Evolutionary conservation across 148 eudicot genomes (phyloP).

Genomic region (Arctostaphylos glauca): DNA sequence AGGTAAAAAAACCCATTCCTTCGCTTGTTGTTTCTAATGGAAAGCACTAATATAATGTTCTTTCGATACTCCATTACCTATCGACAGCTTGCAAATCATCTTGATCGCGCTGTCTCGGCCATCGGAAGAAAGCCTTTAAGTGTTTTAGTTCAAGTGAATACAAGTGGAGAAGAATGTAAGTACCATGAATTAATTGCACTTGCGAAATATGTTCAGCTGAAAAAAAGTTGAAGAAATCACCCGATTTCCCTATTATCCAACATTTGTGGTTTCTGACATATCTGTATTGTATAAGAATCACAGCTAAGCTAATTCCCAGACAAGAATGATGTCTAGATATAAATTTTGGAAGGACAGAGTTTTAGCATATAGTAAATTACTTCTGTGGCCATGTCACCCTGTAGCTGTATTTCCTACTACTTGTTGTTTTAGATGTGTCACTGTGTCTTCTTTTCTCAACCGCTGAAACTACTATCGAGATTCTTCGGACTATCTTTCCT

Average conservation of each 20-base stretch:
- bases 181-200: constrained; percentile 11
- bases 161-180: constrained; percentile 95
- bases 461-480: neutral
- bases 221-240: neutral
- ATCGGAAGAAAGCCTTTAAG: constrained; percentile 78
- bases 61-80: neutral
- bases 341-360: neutral
- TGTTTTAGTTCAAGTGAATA: constrained; percentile 90
- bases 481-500: no score
- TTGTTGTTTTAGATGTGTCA: neutral
- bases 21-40: neutral
- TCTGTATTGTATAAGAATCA: neutral
- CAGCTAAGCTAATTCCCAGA: neutral
- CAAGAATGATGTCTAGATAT: neutral
- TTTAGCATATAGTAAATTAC: neutral
- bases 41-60: neutral
- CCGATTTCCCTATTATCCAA: neutral
- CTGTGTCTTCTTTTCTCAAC: neutral
- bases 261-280: neutral
- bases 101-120: constrained; percentile 75
- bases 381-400: neutral
- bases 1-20: constrained; percentile 42
- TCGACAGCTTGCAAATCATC: constrained; percentile 74
- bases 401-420: constrained; percentile 4
- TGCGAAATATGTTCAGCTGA: neutral